Conservation (phyloP, 176 grass and related monocot genomes). For the Aegilops longissima region DNA sequence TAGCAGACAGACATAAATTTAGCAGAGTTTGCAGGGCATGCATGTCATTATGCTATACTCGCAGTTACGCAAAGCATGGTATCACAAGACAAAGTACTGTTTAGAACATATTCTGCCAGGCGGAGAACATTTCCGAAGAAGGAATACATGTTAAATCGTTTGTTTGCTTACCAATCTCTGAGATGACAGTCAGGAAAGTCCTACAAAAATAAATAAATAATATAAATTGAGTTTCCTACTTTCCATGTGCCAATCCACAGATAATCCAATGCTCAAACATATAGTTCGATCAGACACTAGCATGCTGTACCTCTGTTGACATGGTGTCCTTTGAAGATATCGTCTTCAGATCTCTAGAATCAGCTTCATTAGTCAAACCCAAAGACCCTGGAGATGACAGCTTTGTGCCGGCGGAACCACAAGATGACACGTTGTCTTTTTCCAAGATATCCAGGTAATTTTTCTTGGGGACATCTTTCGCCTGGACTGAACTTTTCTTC, state of each 20-base stretch:
- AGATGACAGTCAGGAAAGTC: constrained; percentile 36
- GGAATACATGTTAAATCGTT: background rate
- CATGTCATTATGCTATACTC: background rate
- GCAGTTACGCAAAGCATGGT: background rate
- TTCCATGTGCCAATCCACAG: constrained; percentile 12
- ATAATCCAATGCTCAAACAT: constrained; percentile 19
- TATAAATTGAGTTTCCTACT: constrained; percentile 12
- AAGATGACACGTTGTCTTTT: constrained; percentile 79
- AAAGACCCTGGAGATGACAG: constrained; percentile 46
- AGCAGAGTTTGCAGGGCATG: background rate
- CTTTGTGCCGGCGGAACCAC: constrained; percentile 73
- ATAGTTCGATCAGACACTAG: constrained; percentile 17
- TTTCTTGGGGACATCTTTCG: constrained; percentile 42
- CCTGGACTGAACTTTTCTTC: constrained; percentile 6
- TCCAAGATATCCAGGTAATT: constrained; percentile 40
- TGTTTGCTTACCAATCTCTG: constrained; percentile 61
- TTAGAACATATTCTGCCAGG: constrained; percentile 8
- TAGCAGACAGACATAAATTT: background rate
- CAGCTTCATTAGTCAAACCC: constrained; percentile 48
- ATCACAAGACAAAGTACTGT: background rate
- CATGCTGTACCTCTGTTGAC: constrained; percentile 35
- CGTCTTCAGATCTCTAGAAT: constrained; percentile 38
- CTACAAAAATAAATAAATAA: constrained; percentile 41
- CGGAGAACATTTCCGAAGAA: background rate
- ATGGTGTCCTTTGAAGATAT: constrained; percentile 43